Percentiles rank a stretch among this genome's conserved stretches.
These are phyloP conservation scores for Colletotrichum sp. DNA, from an alignment of 2,329 filamentous ascomycete species.

Conservation along the genomic window DNA sequence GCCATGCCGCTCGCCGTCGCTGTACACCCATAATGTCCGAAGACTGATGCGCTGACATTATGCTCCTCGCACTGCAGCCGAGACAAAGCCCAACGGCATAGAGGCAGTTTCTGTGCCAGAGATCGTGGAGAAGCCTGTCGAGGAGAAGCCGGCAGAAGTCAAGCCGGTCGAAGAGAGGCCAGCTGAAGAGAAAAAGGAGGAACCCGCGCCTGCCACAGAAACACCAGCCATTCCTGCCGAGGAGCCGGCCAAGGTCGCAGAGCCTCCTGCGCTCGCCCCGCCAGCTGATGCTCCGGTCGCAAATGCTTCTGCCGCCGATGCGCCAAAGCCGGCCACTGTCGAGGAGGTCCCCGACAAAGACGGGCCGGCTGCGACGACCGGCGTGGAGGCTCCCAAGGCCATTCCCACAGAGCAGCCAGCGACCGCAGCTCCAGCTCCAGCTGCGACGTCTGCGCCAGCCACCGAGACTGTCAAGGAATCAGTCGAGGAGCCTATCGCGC, in stretches of 20 bases:
- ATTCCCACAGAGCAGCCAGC: constrained; percentile 13
- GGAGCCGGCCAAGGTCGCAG: constrained; percentile 26
- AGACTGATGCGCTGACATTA: constrained; percentile 4
- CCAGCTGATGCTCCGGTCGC: constrained; percentile 12
- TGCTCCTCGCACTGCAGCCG: background rate
- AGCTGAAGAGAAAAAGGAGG: constrained; percentile 8
- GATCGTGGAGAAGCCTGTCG: background rate
- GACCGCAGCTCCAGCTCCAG: constrained; percentile 5
- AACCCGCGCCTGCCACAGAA: background rate
- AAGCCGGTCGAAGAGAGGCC: background rate
- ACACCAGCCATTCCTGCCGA: constrained; percentile 11
- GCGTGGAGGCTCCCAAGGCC: constrained; percentile 25
- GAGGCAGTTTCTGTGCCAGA: background rate
- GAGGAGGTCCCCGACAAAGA: constrained; percentile 17
- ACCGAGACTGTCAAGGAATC: constrained; percentile 7
- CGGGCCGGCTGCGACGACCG: constrained; percentile 27
- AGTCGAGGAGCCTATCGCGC: constrained; percentile 25
- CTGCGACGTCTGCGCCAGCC: background rate
- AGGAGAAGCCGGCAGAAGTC: background rate
- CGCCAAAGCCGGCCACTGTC: constrained; percentile 29
- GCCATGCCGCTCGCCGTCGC: background rate
- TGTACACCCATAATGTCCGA: background rate
- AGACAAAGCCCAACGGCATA: background rate
- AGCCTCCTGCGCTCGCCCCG: constrained; percentile 23
- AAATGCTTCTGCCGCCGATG: constrained; percentile 35